Evolutionary conservation across 768 basidiomycete genomes (phyloP).

Genomic region (Porpolomopsis calyptriformis): DNA sequence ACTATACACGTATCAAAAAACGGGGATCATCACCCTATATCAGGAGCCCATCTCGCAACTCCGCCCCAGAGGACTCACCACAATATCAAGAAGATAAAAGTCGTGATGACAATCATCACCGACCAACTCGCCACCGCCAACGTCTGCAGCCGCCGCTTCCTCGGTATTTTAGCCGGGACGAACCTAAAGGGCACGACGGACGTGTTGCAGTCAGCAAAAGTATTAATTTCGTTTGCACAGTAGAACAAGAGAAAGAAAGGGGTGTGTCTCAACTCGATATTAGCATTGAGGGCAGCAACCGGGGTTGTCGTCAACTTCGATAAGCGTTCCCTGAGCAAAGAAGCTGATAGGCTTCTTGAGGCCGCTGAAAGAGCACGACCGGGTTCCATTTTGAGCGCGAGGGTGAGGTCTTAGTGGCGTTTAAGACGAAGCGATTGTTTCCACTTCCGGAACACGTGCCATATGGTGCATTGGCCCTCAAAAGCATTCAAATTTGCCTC

Average conservation of each 20-base stretch:
- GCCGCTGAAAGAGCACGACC: slow-evolving; percentile 24
- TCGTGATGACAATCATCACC: slow-evolving; percentile 58
- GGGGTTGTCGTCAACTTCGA: slow-evolving; percentile 52
- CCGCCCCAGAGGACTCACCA: slow-evolving; percentile 59
- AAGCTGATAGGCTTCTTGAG: slow-evolving; percentile 47
- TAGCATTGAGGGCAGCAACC: slow-evolving; percentile 57
- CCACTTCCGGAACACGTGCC: background rate
- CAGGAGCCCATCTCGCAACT: too few relatives aligned
- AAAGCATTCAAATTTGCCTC: too few relatives aligned
- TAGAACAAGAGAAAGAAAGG: too few relatives aligned
- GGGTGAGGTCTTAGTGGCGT: too few relatives aligned
- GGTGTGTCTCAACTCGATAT: slow-evolving; percentile 51
- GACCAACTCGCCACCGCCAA: slow-evolving; percentile 84
- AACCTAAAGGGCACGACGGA: slow-evolving; percentile 38
- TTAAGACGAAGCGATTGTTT: too few relatives aligned
- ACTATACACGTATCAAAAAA: slow-evolving; percentile 2
- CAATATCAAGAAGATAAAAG: slow-evolving; percentile 63
- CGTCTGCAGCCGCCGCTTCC: slow-evolving; percentile 80
- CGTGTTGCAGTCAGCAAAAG: background rate
- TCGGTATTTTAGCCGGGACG: slow-evolving; percentile 78
- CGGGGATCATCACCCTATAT: too few relatives aligned
- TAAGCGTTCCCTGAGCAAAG: slow-evolving; percentile 50
- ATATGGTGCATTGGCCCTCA: too few relatives aligned
- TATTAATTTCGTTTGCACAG: too few relatives aligned
- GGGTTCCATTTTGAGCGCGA: slow-evolving; percentile 14